Percentiles rank a stretch among this genome's conserved stretches.
Conservation (phyloP, 73 alveolate genomes). For the Paramecium octaurelia region DNA sequence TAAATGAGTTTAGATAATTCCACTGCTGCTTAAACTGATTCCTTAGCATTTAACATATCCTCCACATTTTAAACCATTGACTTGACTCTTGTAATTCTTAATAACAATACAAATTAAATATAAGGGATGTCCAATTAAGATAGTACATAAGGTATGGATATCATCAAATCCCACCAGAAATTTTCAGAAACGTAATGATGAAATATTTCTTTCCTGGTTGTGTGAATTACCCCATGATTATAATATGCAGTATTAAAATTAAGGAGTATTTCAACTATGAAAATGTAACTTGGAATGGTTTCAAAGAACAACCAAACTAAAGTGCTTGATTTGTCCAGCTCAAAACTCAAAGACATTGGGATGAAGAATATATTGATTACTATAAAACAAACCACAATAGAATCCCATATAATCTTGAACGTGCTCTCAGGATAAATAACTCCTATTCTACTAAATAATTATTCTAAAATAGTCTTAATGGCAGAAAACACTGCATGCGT, state of each 20-base stretch:
- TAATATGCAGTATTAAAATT: constrained; percentile 58
- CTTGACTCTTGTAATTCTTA: constrained; percentile 41
- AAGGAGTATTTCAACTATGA: constrained; percentile 31
- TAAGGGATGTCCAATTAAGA: constrained; percentile 27
- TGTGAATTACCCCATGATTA: constrained; percentile 24
- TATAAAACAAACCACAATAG: neutral
- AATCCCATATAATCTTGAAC: constrained; percentile 24
- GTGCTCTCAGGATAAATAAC: constrained; percentile 38
- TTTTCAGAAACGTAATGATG: neutral
- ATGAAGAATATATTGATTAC: constrained; percentile 21
- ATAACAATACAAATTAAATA: constrained; percentile 18
- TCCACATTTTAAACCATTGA: constrained; percentile 33
- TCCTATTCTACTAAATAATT: neutral
- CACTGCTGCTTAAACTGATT: constrained; percentile 17
- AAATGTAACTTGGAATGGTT: constrained; percentile 46
- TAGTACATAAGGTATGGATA: constrained; percentile 27
- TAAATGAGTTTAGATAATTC: constrained; percentile 39
- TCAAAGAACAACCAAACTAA: neutral
- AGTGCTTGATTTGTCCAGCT: neutral
- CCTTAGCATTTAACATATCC: constrained; percentile 46
- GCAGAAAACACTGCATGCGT: neutral
- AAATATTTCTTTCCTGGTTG: neutral
- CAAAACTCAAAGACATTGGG: constrained; percentile 25
- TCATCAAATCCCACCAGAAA: constrained; percentile 48
- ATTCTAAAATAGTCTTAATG: neutral